A percentile compares a stretch with the other conserved stretches of the same genome.
These are phyloP conservation scores for Trametes sp. DNA, from an alignment of 1,284 basidiomycete species.

Conservation along the genomic window DNA sequence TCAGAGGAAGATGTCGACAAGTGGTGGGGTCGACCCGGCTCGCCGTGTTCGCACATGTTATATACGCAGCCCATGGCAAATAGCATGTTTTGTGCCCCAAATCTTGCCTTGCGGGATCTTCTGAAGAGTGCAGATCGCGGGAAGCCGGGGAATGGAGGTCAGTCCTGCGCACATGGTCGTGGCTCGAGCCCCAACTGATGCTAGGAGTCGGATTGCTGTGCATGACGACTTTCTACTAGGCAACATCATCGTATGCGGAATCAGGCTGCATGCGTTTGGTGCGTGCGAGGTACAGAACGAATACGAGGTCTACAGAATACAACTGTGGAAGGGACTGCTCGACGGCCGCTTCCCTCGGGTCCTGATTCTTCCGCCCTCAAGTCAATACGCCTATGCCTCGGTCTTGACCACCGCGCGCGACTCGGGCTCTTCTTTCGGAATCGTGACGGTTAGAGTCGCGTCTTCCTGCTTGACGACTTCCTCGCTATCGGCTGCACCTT, in stretches of 20 bases:
- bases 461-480: background rate
- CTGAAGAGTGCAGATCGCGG: background rate
- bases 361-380: too few species aligned
- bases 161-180: background rate
- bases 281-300: too few species aligned
- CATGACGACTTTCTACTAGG: background rate
- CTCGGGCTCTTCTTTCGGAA: too few species aligned
- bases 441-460: background rate
- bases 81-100: background rate
- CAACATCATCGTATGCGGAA: too few species aligned
- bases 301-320: too few species aligned
- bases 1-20: background rate
- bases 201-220: background rate
- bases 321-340: too few species aligned
- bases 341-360: too few species aligned
- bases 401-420: too few species aligned
- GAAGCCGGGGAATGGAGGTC: background rate
- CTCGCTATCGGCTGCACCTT: too few species aligned
- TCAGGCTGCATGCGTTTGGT: too few species aligned
- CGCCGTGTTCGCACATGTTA: background rate
- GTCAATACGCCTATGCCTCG: too few species aligned
- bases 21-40: background rate
- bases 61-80: background rate
- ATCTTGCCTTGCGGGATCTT: background rate
- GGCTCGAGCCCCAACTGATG: background rate